Conservation (phyloP, 768 basidiomycete genomes). For the Pisolithus microcarpus region DNA sequence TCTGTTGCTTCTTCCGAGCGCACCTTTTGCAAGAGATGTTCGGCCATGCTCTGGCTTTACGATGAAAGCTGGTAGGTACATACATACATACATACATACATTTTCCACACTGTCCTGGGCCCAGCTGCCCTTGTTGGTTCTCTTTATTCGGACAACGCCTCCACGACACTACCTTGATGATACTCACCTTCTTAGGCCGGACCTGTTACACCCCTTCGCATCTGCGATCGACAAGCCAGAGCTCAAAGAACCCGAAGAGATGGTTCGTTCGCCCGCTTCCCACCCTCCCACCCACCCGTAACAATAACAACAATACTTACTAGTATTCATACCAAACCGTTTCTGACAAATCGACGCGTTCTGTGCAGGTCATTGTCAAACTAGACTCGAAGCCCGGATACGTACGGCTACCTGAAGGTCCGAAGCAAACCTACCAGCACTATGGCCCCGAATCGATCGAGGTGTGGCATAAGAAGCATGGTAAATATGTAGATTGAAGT, state of each 20-base stretch:
- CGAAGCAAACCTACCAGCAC: slow-evolving; percentile 38
- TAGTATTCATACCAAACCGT: background rate
- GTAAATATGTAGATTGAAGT: slow-evolving; percentile 30
- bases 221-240: slow-evolving; percentile 57
- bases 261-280: slow-evolving; percentile 34
- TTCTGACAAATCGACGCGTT: background rate
- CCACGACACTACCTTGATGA: no score
- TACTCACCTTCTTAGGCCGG: slow-evolving; percentile 39
- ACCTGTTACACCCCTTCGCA: slow-evolving; percentile 60
- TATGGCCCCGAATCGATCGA: slow-evolving; percentile 46
- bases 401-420: slow-evolving; percentile 56
- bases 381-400: slow-evolving; percentile 48
- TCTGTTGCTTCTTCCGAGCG: slow-evolving; percentile 46
- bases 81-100: background rate
- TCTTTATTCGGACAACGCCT: no score
- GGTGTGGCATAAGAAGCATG: slow-evolving; percentile 52
- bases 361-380: slow-evolving; percentile 37
- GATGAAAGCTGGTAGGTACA: slow-evolving; percentile 43
- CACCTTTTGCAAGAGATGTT: slow-evolving; percentile 58
- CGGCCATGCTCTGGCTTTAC: slow-evolving; percentile 62
- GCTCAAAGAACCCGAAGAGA: slow-evolving; percentile 41
- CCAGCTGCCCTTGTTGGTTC: no score
- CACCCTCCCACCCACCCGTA: no score
- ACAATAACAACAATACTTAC: background rate
- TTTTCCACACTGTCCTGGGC: no score